phyloP scores from a whole-genome alignment of 2,329 filamentous ascomycete genomes.

The Gaeumannomyces tritici region DNA sequence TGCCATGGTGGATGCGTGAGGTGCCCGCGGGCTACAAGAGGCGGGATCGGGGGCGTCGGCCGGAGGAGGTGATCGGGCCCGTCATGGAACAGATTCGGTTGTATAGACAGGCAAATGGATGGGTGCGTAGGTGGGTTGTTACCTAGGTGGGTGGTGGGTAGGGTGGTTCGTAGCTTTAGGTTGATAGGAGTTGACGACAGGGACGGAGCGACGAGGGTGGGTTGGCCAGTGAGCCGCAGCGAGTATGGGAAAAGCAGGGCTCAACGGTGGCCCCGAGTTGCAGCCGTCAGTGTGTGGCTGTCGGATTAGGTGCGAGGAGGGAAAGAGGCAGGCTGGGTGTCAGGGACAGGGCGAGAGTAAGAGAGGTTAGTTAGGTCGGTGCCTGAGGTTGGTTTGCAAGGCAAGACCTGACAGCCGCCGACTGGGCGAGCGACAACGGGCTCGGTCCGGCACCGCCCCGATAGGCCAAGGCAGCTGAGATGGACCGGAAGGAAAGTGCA shows the following conservation, averaged over 20 bases:
- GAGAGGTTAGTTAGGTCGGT: neutral
- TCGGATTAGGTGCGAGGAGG: neutral
- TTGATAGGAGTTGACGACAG: neutral
- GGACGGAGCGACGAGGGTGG: neutral
- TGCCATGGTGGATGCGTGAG: neutral
- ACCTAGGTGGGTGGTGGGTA: neutral
- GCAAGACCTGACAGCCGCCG: neutral
- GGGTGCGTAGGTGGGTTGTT: neutral
- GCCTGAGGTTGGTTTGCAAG: neutral
- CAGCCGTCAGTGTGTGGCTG: neutral
- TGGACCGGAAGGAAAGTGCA: neutral
- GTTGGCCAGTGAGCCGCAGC: neutral
- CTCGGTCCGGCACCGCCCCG: conserved; percentile 1
- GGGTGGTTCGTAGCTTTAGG: neutral
- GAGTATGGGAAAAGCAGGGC: neutral
- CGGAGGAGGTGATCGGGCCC: neutral
- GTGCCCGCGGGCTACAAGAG: neutral
- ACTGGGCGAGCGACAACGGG: neutral
- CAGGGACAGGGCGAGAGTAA: no score
- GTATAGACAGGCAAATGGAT: neutral
- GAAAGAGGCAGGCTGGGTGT: no score
- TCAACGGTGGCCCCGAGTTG: neutral
- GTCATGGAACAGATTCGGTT: neutral
- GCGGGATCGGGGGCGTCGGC: neutral
- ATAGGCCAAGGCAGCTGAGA: conserved; percentile 1